phyloP scores from a whole-genome alignment of 768 basidiomycete species.

The Leccinum longicurvipes region DNA sequence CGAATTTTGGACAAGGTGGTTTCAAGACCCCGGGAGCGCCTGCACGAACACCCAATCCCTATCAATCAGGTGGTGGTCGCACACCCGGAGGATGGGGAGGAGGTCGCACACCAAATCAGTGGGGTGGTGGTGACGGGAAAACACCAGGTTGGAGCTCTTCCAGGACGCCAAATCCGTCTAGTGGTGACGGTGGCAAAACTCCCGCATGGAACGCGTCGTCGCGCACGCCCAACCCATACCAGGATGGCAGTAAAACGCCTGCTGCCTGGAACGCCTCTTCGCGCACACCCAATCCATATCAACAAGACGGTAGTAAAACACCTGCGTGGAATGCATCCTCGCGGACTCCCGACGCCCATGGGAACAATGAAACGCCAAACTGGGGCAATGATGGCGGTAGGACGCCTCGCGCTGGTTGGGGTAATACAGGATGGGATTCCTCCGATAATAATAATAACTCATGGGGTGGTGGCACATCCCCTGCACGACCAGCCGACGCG shows the following conservation, averaged over 20 bases:
- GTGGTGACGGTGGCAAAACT: slow-evolving; percentile 54
- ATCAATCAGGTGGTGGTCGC: slow-evolving; percentile 37
- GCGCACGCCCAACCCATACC: slow-evolving; percentile 57
- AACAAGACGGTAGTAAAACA: slow-evolving; percentile 15
- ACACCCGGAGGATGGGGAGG: slow-evolving; percentile 38
- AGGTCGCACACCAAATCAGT: slow-evolving; percentile 66
- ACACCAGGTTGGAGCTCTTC: slow-evolving; percentile 65
- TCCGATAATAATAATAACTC: slow-evolving; percentile 19
- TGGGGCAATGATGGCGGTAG: slow-evolving; percentile 38
- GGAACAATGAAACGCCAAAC: slow-evolving; percentile 18
- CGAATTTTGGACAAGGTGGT: slow-evolving; percentile 15
- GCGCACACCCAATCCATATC: slow-evolving; percentile 56
- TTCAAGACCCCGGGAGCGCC: slow-evolving; percentile 39
- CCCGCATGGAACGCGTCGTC: slow-evolving; percentile 58
- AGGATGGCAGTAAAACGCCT: slow-evolving; percentile 43
- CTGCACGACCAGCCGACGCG: slow-evolving; percentile 30
- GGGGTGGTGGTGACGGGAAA: slow-evolving; percentile 52
- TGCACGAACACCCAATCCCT: slow-evolving; percentile 45
- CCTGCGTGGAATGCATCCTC: slow-evolving; percentile 27
- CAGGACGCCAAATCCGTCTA: slow-evolving; percentile 74
- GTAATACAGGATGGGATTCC: not conserved
- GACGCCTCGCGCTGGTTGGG: slow-evolving; percentile 51
- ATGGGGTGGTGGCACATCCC: slow-evolving; percentile 34
- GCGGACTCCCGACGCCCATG: slow-evolving; percentile 54
- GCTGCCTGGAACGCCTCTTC: slow-evolving; percentile 50